A percentile compares a stretch with the other conserved stretches of the same genome.
These are phyloP conservation scores for Rutstroemia sp. DNA, from an alignment of 2,329 filamentous ascomycete genomes.

Conservation along the genomic window DNA sequence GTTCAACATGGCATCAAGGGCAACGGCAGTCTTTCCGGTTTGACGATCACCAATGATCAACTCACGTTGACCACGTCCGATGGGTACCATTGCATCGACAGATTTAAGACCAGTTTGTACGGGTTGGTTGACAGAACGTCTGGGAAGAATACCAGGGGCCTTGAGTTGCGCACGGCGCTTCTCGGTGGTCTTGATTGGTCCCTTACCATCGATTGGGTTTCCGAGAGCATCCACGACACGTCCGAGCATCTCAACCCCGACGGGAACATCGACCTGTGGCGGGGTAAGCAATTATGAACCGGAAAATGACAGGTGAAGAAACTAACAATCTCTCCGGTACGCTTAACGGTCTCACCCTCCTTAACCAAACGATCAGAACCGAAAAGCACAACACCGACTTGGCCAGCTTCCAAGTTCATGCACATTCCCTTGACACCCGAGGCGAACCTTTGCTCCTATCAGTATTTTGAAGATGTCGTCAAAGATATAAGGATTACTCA, in stretches of 20 bases:
- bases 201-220: conserved; percentile 99
- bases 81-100: conserved; percentile 98
- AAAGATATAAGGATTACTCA: conserved; percentile 55
- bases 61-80: conserved; percentile 99
- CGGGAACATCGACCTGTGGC: conserved; percentile 84
- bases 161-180: conserved; percentile 97
- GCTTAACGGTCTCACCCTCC: conserved; percentile 99
- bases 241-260: conserved; percentile 86
- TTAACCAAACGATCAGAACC: conserved; percentile 99
- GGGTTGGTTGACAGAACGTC: conserved; percentile 94
- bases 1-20: conserved; percentile 96
- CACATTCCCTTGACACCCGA: conserved; percentile 99
- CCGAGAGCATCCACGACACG: conserved; percentile 98
- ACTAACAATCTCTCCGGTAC: conserved; percentile 97
- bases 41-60: conserved; percentile 99
- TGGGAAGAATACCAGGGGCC: conserved; percentile 96
- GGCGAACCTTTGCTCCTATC: conserved; percentile 64
- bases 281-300: conserved; percentile 14
- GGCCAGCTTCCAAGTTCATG: conserved; percentile 99
- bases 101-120: conserved; percentile 99
- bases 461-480: conserved; percentile 12
- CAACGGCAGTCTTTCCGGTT: conserved; percentile 99
- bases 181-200: conserved; percentile 86
- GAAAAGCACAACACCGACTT: conserved; percentile 99
- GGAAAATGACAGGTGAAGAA: conserved; percentile 4